Base-by-base conservation (phyloP, 2,329 filamentous ascomycete species). In the Fusarium odoratissimum region DNA sequence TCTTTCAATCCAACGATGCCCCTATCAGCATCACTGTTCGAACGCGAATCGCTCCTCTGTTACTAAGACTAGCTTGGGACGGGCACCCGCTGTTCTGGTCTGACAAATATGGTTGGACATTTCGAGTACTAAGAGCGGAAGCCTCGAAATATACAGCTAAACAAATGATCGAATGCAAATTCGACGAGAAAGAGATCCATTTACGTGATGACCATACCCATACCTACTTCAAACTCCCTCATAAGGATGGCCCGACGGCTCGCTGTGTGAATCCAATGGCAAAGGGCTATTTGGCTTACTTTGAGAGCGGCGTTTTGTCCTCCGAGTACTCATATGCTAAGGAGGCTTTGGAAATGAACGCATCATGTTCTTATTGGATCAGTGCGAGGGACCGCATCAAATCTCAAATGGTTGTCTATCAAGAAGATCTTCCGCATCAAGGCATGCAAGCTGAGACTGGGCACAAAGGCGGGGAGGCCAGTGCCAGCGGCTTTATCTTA, bases 351-450 rank as follows among this genome's bases (percentile, higher is more conserved):
- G 93, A 98, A 76, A 99, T 99, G 96, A 99, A 99, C 76, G 95
- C 96, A 0, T 97, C 95, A 0, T 99, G 97, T 80, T 98, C 95
- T 1, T 99, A 99, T 82, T 99, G 97, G 96, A 98, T 99, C 76
- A 97, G 94, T 77, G 95, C 96, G 21, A 89, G 96, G 69, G 94
- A 97, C 78, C 88, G 96, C 55, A 99, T 99, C 82, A 95, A 86
- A 87, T 93, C 92, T n/a, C 96, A 99, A 79, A 93, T 98, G 87
- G 95, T 97, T 4, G 93, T 99, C 2, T 98, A 97, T 79, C 87
- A 95, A 66, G 86, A 91, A 38, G 91, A 97, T 71, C 67, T 85
- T 19, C 16, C 12, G 14, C 55, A 21, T 25, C 54, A 57, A 28
- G 55, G 19, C 31, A 58, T 35, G 16, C 31, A 28, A 23, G 71